Percentiles rank a stretch among this genome's conserved stretches.
phyloP scores from a whole-genome alignment of 768 basidiomycete species.

The Paxillus rubicundulus region DNA sequence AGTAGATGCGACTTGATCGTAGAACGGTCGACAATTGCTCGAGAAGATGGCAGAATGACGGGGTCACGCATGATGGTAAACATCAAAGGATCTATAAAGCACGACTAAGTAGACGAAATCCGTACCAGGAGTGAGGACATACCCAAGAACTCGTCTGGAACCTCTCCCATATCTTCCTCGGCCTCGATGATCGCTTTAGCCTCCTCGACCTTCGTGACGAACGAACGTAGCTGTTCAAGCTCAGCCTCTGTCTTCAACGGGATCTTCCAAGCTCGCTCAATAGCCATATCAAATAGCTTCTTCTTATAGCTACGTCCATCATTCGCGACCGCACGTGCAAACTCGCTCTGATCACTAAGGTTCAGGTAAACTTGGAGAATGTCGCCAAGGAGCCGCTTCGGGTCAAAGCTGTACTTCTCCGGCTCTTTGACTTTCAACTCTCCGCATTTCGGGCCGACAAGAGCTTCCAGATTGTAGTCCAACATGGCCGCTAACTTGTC shows the following conservation, averaged over 20 bases:
- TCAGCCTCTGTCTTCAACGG: conserved; percentile 75
- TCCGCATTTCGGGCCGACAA: conserved; percentile 86
- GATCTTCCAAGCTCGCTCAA: conserved; percentile 57
- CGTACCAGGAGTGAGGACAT: conserved; percentile 22
- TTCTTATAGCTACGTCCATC: conserved; percentile 91
- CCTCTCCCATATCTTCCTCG: conserved; percentile 88
- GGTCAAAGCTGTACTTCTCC: conserved; percentile 88
- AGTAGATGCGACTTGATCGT: conserved; percentile 95
- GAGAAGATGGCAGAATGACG: conserved; percentile 83
- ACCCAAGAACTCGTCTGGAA: conserved; percentile 97
- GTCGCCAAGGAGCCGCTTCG: conserved; percentile 76
- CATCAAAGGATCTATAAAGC: conserved; percentile 75
- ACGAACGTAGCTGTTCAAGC: conserved; percentile 62
- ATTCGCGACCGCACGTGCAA: conserved; percentile 83
- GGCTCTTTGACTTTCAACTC: conserved; percentile 83
- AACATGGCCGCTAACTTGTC: conserved; percentile 94
- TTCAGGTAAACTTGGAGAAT: conserved; percentile 90
- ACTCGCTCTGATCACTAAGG: conserved; percentile 73
- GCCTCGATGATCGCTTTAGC: conserved; percentile 76
- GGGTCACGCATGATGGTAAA: conserved; percentile 94
- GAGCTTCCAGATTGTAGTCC: conserved; percentile 87
- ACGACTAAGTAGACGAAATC: neutral
- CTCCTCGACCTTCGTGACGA: conserved; percentile 83
- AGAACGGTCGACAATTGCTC: conserved; percentile 73
- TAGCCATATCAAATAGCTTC: conserved; percentile 79